phyloP scores from a whole-genome alignment of 441 rosid species.

The Iberis amara region DNA sequence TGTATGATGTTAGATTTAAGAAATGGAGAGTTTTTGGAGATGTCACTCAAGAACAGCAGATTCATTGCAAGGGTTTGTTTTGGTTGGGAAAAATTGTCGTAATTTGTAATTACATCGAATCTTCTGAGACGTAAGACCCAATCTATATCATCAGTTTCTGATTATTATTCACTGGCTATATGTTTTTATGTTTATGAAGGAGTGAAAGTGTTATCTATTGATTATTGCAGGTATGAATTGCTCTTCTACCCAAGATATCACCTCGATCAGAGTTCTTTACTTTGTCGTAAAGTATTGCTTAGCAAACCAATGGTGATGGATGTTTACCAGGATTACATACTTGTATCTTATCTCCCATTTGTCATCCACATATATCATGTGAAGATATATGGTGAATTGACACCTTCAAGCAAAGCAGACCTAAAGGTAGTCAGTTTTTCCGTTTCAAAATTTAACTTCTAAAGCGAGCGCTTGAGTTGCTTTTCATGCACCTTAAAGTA shows the following conservation, averaged over 20 bases:
- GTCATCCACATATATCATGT: constrained; percentile 85
- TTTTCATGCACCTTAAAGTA: constrained; percentile 80
- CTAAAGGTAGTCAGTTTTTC: constrained; percentile 61
- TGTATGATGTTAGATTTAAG: constrained; percentile 77
- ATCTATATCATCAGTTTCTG: constrained; percentile 16
- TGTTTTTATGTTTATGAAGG: neutral
- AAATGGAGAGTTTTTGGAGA: constrained; percentile 98
- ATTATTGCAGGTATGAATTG: constrained; percentile 69
- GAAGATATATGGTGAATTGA: constrained; percentile 66
- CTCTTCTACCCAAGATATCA: constrained; percentile 96
- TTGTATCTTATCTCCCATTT: constrained; percentile 86
- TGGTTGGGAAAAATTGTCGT: constrained; percentile 95
- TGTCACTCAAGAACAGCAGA: constrained; percentile 88
- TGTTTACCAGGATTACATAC: constrained; percentile 77
- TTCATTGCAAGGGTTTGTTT: constrained; percentile 88
- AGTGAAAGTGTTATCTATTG: constrained; percentile 5
- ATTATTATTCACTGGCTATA: constrained; percentile 19
- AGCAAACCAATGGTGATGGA: constrained; percentile 98
- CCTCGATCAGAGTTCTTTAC: constrained; percentile 89
- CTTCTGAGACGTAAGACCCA: constrained; percentile 69
- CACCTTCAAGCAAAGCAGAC: constrained; percentile 68
- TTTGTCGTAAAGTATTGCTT: constrained; percentile 77
- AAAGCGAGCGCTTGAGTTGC: constrained; percentile 28
- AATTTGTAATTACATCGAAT: constrained; percentile 77
- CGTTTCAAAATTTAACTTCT: constrained; percentile 6